Evolutionary conservation across 805 yeast genomes (phyloP), one percentile per base, ranked within the genome.

Genomic region (Metschnikowia lachancei): DNA sequence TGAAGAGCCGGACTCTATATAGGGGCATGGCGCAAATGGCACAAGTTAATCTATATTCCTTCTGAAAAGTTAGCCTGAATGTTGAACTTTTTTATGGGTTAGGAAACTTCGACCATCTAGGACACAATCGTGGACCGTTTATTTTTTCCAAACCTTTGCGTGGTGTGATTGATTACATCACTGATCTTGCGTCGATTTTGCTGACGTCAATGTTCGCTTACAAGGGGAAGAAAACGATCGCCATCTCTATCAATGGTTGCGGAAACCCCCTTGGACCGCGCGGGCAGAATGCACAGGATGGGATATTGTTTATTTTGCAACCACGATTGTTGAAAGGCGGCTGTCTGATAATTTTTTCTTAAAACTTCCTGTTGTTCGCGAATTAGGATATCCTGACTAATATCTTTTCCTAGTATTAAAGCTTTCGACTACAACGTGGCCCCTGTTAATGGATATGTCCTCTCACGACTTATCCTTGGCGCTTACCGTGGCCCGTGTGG

Each of bases 381-480:
- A n/a, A n/a, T n/a, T n/a, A n/a, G n/a, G n/a, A n/a, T n/a, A n/a
- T n/a, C n/a, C n/a, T n/a, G n/a, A n/a, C n/a, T n/a, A n/a, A n/a
- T n/a, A n/a, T n/a, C n/a, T n/a, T n/a, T n/a, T n/a, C n/a, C n/a
- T n/a, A n/a, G n/a, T n/a, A n/a, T n/a, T n/a, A n/a, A n/a, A n/a
- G n/a, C n/a, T n/a, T n/a, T n/a, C n/a, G n/a, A n/a, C n/a, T n/a
- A n/a, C n/a, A n/a, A n/a, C n/a, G n/a, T n/a, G n/a, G n/a, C 26
- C 12, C 8, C 4, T 34, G 3, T 34, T 14, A 19, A 5, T 19
- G 18, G 14, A 4, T 18, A 51, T 51, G 55, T n/a, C 31, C 13
- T 38, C 48, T 6, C 43, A 44, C n/a, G 53, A 52, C 36, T 42
- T 52, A 18, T 17, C 41, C 12, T 34, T 50, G 48, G 57, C 54